phyloP scores from a whole-genome alignment of 2,329 filamentous ascomycete genomes.

The Nigrospora sphaerica region DNA sequence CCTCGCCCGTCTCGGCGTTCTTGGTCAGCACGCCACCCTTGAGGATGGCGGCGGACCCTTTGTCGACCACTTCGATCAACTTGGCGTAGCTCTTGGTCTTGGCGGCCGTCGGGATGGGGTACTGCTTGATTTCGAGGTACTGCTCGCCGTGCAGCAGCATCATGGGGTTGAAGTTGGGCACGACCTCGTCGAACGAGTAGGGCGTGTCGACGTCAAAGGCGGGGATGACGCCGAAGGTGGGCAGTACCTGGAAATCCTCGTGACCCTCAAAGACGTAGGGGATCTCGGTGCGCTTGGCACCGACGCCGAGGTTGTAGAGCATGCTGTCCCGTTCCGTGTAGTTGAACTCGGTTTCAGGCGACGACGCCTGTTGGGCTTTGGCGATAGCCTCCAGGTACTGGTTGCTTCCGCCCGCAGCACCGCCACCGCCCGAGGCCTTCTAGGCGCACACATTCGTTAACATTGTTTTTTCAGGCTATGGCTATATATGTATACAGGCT shows the following conservation, averaged over 20 bases:
- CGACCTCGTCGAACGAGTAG: constrained; percentile 72
- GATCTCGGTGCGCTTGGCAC: constrained; percentile 84
- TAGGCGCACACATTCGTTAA: constrained; percentile 12
- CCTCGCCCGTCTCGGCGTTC: constrained; percentile 77
- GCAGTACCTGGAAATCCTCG: constrained; percentile 88
- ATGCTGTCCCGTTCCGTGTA: constrained; percentile 85
- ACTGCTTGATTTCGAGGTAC: constrained; percentile 90
- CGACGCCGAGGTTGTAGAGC: constrained; percentile 92
- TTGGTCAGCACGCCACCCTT: constrained; percentile 76
- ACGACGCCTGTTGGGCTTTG: constrained; percentile 54
- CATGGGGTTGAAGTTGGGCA: constrained; percentile 96
- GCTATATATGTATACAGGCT: constrained; percentile 18
- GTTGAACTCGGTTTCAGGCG: constrained; percentile 62
- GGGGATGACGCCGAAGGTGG: constrained; percentile 95
- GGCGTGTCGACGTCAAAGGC: constrained; percentile 78
- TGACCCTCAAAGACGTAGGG: constrained; percentile 83
- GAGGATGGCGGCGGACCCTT: constrained; percentile 81
- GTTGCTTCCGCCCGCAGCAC: constrained; percentile 37
- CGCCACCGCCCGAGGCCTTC: not conserved
- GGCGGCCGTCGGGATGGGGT: constrained; percentile 80
- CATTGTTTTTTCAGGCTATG: constrained; percentile 12
- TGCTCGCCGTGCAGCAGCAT: constrained; percentile 99
- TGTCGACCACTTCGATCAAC: constrained; percentile 92
- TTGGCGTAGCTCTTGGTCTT: constrained; percentile 68
- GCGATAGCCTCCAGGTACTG: constrained; percentile 72